Conservation (phyloP, 768 basidiomycete genomes). For the Xerocomellus amylosporus region DNA sequence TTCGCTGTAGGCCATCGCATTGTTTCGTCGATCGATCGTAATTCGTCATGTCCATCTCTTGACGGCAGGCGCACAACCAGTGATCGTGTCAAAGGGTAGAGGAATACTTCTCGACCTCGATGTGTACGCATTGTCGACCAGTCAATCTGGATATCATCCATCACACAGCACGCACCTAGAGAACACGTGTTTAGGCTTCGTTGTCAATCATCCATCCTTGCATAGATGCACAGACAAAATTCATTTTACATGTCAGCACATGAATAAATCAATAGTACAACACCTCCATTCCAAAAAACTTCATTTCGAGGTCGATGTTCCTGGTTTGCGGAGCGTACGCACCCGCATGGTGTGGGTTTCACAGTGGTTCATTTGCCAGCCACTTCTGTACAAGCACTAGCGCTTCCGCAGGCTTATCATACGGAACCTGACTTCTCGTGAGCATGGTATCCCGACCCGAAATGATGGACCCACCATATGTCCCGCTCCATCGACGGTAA, state of each 20-base stretch:
- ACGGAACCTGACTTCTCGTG: slow-evolving; percentile 42
- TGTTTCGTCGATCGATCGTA: neutral
- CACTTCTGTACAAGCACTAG: slow-evolving; percentile 47
- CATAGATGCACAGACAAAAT: neutral
- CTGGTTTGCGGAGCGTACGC: neutral
- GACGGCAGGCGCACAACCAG: neutral
- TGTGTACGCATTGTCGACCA: slow-evolving; percentile 5
- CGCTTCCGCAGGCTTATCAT: slow-evolving; percentile 54
- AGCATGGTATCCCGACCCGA: neutral
- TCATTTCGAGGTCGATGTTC: neutral
- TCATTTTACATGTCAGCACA: slow-evolving; percentile 1
- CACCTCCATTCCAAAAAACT: neutral
- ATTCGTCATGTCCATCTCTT: neutral
- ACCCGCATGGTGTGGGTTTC: neutral
- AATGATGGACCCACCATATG: slow-evolving; percentile 51
- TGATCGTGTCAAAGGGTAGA: neutral
- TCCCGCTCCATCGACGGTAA: slow-evolving; percentile 62
- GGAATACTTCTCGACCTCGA: slow-evolving; percentile 2
- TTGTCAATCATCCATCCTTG: neutral
- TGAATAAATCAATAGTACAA: neutral
- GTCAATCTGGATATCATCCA: neutral
- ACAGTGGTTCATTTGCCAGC: slow-evolving; percentile 30
- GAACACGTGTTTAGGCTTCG: neutral
- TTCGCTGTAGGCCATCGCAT: neutral
- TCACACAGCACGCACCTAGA: neutral